phyloP scores from a whole-genome alignment of 345 rosid genomes.

The Camelina laxa region DNA sequence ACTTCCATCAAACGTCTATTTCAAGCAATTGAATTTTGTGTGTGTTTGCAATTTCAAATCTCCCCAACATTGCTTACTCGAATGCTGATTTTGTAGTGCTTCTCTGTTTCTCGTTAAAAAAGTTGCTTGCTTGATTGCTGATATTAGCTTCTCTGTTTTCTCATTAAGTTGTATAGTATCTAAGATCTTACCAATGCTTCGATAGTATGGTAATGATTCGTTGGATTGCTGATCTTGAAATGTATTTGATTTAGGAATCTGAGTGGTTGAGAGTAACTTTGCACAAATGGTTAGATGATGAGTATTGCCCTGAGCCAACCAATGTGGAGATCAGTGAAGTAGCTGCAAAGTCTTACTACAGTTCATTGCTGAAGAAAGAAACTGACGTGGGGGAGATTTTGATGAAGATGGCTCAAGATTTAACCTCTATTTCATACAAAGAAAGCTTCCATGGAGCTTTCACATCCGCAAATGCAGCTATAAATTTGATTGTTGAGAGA shows the following conservation, averaged over 20 bases:
- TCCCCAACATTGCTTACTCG: not conserved
- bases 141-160: not conserved
- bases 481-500: conserved; percentile 65
- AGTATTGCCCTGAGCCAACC: conserved; percentile 94
- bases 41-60: not conserved
- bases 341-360: conserved; percentile 62
- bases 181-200: not conserved
- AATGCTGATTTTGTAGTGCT: conserved; percentile 16
- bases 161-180: not conserved
- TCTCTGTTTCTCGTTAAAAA: not conserved
- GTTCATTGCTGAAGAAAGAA: conserved; percentile 60
- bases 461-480: conserved; percentile 82
- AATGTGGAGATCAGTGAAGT: conserved; percentile 77
- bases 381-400: conserved; percentile 78
- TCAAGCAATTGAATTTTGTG: not conserved
- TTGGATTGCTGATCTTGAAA: not conserved
- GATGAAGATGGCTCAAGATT: conserved; percentile 70
- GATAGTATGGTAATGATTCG: not conserved
- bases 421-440: conserved; percentile 74
- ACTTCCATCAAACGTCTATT: not conserved
- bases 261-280: conserved; percentile 84
- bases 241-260: conserved; percentile 60
- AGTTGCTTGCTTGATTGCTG: conserved; percentile 1
- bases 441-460: conserved; percentile 96
- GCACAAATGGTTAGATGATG: conserved; percentile 94